Evolutionary conservation across 495 filamentous ascomycete genomes (phyloP).

Genomic region (Lineolata rhizophorae): DNA sequence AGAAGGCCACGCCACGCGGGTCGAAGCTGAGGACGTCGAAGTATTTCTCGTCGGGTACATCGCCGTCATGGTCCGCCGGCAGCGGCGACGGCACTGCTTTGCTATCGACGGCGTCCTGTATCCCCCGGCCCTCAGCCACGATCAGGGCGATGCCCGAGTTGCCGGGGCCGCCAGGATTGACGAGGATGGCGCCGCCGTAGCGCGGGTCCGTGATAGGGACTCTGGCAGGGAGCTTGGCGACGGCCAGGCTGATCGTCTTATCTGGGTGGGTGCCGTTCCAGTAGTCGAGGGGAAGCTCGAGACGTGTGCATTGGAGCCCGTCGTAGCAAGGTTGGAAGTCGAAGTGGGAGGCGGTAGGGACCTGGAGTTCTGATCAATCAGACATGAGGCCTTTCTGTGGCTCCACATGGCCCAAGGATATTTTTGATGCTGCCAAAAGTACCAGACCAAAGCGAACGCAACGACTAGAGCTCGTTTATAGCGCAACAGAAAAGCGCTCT

Average conservation of each 20-base stretch:
- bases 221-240: slow-evolving; percentile 18
- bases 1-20: slow-evolving; percentile 18
- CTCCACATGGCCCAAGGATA: too few species aligned
- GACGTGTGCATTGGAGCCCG: slow-evolving; percentile 18
- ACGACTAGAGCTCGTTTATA: too few species aligned
- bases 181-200: slow-evolving; percentile 21
- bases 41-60: too few species aligned
- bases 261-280: slow-evolving; percentile 18
- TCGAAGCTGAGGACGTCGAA: slow-evolving; percentile 36
- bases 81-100: too few species aligned
- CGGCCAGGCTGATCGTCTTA: slow-evolving; percentile 15
- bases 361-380: slow-evolving; percentile 1
- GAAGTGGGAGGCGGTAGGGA: too few species aligned
- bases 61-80: too few species aligned
- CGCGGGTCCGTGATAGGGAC: slow-evolving; percentile 19
- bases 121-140: slow-evolving; percentile 3
- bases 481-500: too few species aligned
- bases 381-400: too few species aligned
- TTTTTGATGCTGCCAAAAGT: too few species aligned
- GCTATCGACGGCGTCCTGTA: slow-evolving; percentile 21
- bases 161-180: slow-evolving; percentile 26
- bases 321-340: slow-evolving; percentile 13
- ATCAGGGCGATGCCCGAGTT: slow-evolving; percentile 19
- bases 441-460: too few species aligned
- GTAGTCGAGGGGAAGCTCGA: slow-evolving; percentile 20